phyloP scores from a whole-genome alignment of 257 asterid species.

The Schizonepeta tenuifolia region DNA sequence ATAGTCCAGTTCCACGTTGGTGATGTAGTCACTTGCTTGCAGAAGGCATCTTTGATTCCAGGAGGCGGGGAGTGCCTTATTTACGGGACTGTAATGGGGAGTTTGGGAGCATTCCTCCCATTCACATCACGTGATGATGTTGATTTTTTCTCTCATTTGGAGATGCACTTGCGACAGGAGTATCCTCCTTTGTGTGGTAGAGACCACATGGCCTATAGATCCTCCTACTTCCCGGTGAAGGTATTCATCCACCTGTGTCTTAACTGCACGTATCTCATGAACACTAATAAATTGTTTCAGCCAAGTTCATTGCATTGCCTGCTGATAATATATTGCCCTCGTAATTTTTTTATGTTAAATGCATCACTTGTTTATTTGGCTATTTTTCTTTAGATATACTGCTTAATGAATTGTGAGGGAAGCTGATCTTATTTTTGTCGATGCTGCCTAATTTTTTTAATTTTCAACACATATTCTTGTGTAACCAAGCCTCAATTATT shows the following conservation, averaged over 20 bases:
- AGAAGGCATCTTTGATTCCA: constrained; percentile 90
- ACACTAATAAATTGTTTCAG: background rate
- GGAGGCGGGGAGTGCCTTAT: constrained; percentile 96
- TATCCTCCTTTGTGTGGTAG: constrained; percentile 98
- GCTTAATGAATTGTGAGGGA: background rate
- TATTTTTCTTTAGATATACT: background rate
- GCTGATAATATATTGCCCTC: background rate
- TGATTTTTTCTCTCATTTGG: constrained; percentile 97
- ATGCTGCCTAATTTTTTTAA: background rate
- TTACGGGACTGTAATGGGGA: constrained; percentile 95
- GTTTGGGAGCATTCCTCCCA: constrained; percentile 93
- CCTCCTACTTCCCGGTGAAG: constrained; percentile 96
- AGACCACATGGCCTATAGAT: constrained; percentile 99
- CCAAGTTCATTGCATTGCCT: background rate
- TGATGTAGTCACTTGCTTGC: constrained; percentile 85
- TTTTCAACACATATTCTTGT: background rate
- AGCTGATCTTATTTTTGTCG: background rate
- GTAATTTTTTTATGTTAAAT: background rate
- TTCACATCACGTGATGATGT: constrained; percentile 96
- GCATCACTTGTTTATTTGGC: background rate
- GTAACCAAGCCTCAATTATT: background rate
- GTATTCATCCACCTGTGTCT: constrained; percentile 37
- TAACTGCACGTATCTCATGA: background rate
- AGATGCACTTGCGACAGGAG: constrained; percentile 99
- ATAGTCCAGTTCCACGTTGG: constrained; percentile 97